Base-by-base conservation (phyloP, 768 basidiomycete species). In the Chiua virens region DNA sequence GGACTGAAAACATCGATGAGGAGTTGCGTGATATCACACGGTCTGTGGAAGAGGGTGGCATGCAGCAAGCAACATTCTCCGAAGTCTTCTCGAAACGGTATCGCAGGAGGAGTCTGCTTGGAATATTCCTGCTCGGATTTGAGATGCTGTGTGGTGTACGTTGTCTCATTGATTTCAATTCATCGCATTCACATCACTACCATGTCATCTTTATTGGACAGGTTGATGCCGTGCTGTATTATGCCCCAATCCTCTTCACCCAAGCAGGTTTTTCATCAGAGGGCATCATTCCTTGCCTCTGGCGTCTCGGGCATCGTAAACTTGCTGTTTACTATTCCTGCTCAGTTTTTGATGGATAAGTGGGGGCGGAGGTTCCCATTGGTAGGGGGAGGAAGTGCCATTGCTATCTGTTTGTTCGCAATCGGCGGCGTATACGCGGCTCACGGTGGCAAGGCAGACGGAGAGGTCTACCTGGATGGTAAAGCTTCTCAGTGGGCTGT, bases 231-330 rank as follows among this genome's bases (percentile, higher is more conserved):
- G 63, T 68, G 20, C 43, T 56, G 14, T 62, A 75, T 59, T 77
- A 76, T 48, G 78, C 77, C 0, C 79, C 79, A 0, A 67, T 75
- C 9, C 65, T 79, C 13, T 81, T 81, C 54, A 60, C 71, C 5
- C 79, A 80, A 54, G 76, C 76, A 1, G 76, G 80, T n/a, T 71
- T 80, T n/a, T 71, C 72, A 13, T 70, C 70, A 4, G 62, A 65
- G n/a, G 70, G 72, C 78, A 3, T 71, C 75, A 3, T 79, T 81
- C 64, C 68, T 80, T 32, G 78, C 78, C 0, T 78, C 78, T 1
- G 80, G 78, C 5, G 67, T 80, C 13, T 75, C 76, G 2, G 80
- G 78, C 27, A 66, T 81, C 36, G 55, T 78, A 32, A 75, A 73
- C 52, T 53, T 79, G n/a, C 64, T 64, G 15, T 63, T 67, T 38